Evolutionary conservation across 352 stramenopile genomes (phyloP), one percentile per base, ranked within the genome.

Genomic region (Thalassiosira mediterranea): DNA sequence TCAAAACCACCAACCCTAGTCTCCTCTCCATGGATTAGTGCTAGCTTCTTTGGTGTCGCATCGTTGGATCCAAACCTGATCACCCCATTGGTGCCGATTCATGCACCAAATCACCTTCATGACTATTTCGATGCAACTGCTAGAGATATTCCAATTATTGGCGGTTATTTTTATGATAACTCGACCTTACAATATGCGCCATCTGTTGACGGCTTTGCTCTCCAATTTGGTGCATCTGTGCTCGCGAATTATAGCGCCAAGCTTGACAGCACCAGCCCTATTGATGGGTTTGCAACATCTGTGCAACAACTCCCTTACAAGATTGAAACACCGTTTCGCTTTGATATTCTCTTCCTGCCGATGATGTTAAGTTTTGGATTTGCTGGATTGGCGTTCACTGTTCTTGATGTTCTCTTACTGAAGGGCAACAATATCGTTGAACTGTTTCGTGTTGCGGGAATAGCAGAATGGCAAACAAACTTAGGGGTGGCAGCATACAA

Each of bases 401-500:
- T 81, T 4, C 21, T 81, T 3, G 72, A 81, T 58, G 37, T 81
- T 29, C 44, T 81, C 10, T 34, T 76, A 1, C 49, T 77, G 17
- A 81, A 77, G 46, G 64, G 52, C 10, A 28, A 81, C 37, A 76
- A 76, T 37, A 72, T 72, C 29, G 47, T 81, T 2, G 49, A 19
- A 31, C 34, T 81, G 1, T 81, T 81, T 29, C 64, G 65, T 10
- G 72, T 81, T 28, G 48, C 26, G 0, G 72, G 72, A 32, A 67
- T 81, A 34, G 68, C 64, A 13, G 72, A 81, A 29, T 81, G 64
- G 62, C 56, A 26, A 2, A 58, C 66, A 15, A 77, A 72, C 29
- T 37, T 76, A n/a, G 72, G 72, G n/a, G 72, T 81, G 1, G 51
- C 32, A 15, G 23, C 28, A 2, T 81, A 81, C 65, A 81, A 81